phyloP scores from a whole-genome alignment of 805 yeast species.

The Kuraishia molischiana region DNA sequence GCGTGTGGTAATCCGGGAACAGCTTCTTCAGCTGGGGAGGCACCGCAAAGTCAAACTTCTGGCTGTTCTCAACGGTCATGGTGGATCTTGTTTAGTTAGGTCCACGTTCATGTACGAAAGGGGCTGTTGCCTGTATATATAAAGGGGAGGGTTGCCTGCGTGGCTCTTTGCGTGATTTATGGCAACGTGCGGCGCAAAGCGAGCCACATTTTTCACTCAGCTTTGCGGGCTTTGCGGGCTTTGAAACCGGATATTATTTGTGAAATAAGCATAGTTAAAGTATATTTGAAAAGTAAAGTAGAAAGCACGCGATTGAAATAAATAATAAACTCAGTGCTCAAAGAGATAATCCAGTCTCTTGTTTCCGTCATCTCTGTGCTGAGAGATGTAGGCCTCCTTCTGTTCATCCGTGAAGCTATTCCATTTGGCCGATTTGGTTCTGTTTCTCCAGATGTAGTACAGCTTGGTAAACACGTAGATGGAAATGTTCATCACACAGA shows the following conservation, averaged over 20 bases:
- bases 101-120: too few species aligned
- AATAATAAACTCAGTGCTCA: constrained; percentile 5
- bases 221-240: neutral
- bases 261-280: neutral
- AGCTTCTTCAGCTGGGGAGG: constrained; percentile 5
- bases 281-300: neutral
- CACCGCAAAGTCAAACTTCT: constrained; percentile 6
- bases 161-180: too few species aligned
- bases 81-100: too few species aligned
- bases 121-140: too few species aligned
- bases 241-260: neutral
- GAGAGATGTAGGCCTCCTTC: constrained; percentile 29
- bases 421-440: constrained; percentile 35
- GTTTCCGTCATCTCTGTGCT: constrained; percentile 40
- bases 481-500: constrained; percentile 20
- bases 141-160: too few species aligned
- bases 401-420: constrained; percentile 32
- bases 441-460: constrained; percentile 29
- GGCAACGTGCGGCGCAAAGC: too few species aligned
- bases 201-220: neutral
- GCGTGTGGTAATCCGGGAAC: constrained; percentile 8
- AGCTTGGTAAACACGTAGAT: constrained; percentile 17
- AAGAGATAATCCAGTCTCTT: constrained; percentile 35
- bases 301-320: neutral
- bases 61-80: neutral